Base-by-base conservation (phyloP, 2,329 filamentous ascomycete genomes). In the Graphilbum fragrans region DNA sequence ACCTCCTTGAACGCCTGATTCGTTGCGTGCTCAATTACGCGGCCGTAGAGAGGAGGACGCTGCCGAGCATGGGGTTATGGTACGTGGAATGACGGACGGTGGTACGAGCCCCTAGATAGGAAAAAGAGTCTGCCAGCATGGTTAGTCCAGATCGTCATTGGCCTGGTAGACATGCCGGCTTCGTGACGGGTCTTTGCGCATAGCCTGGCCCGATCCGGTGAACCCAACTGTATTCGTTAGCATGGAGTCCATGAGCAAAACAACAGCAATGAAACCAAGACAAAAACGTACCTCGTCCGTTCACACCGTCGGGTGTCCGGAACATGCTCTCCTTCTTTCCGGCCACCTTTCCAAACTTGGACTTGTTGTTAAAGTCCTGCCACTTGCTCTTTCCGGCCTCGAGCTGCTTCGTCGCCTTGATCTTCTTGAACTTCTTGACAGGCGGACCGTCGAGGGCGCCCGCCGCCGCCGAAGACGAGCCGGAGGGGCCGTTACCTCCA, bases 311-410 rank as follows among this genome's bases (percentile, higher is more conserved):
- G 0, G 87, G 86, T 3, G 88, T 95, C 37, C 88, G 80, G 59
- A 95, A 95, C 88, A 95, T 95, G 69, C 86, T 94, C 38, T 94
- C 86, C 64, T 94, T 94, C 66, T 90, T 90, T 37, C 64, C 62
- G 34, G 65, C 62, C 5, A 64, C 50, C 58, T 81, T 82, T 49
- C 69, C 75, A 49, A 77, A 67, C 56, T 86, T 88, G 37, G 71
- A 74, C 59, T 93, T 94, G 55, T 72, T 70, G 49, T 79, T 83
- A 60, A 94, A 98, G 49, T 93, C 85, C 58, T 95, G 83, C 92
- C 92, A 98, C 58, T 92, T 94, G 55, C 66, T 84, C 68, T 94
- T 94, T 55, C 83, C 82, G 48, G 80, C 84, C 65, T 96, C 90
- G 20, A 96, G 72, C 57, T 93, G 86, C 59, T 88, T 92, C 47